These are phyloP conservation scores for Ascochyta koolunga DNA, from an alignment of 2,329 filamentous ascomycete genomes.

Conservation along the genomic window DNA sequence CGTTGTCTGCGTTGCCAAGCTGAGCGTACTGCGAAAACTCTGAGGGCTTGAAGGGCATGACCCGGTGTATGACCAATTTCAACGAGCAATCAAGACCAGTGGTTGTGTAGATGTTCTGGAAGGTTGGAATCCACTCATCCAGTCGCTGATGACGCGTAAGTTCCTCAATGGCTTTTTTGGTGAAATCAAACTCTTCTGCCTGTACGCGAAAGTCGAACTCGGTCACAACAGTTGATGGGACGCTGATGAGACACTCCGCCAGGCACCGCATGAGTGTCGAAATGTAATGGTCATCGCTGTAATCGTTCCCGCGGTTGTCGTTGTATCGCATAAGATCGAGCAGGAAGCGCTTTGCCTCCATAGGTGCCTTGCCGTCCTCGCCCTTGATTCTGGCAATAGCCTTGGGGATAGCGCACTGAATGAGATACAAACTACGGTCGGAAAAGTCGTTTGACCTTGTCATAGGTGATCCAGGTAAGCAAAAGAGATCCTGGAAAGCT, in stretches of 20 bases:
- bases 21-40: conserved; percentile 68
- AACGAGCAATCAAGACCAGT: conserved; percentile 66
- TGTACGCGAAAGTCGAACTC: conserved; percentile 55
- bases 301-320: conserved; percentile 89
- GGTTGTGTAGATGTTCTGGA: conserved; percentile 67
- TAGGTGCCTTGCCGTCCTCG: conserved; percentile 75
- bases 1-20: conserved; percentile 63
- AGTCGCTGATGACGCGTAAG: conserved; percentile 68
- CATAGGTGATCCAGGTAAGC: conserved; percentile 76
- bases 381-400: conserved; percentile 82
- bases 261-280: conserved; percentile 74
- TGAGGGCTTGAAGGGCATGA: conserved; percentile 59
- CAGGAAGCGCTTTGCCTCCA: conserved; percentile 80
- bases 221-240: conserved; percentile 31
- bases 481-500: conserved; percentile 87
- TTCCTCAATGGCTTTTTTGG: conserved; percentile 63
- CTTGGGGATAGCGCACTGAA: conserved; percentile 82
- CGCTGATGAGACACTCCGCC: conserved; percentile 57
- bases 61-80: conserved; percentile 59
- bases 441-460: conserved; percentile 90
- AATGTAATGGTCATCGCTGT: conserved; percentile 89
- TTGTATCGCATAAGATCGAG: conserved; percentile 91
- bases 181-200: conserved; percentile 60
- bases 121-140: conserved; percentile 71
- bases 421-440: conserved; percentile 81